Evolutionary conservation across 495 filamentous ascomycete genomes (phyloP).

Genomic region (Hypoxylon intermedium): DNA sequence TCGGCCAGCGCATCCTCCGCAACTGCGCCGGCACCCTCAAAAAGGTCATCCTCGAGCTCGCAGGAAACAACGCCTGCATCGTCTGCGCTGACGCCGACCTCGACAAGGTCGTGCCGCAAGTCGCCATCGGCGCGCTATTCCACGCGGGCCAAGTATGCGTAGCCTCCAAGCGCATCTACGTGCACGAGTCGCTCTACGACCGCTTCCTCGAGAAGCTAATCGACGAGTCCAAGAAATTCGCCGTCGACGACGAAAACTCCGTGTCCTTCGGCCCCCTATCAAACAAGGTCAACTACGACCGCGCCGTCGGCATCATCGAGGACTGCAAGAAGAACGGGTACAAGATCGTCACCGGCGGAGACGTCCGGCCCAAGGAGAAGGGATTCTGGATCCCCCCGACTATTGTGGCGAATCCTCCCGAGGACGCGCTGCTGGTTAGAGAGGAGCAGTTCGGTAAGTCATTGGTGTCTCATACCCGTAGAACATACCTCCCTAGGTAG

Average conservation of each 20-base stretch:
- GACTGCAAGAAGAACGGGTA: constrained; percentile 54
- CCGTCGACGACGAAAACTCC: constrained; percentile 52
- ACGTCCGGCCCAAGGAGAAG: constrained; percentile 41
- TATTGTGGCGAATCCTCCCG: constrained; percentile 58
- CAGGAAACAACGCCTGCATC: constrained; percentile 74
- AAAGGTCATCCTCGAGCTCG: constrained; percentile 57
- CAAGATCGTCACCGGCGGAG: constrained; percentile 51
- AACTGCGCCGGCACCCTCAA: constrained; percentile 68
- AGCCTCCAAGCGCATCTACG: constrained; percentile 68
- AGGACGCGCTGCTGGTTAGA: constrained; percentile 50
- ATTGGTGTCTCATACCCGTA: neutral
- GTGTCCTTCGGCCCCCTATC: constrained; percentile 62
- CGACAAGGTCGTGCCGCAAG: constrained; percentile 59
- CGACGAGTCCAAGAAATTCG: constrained; percentile 60
- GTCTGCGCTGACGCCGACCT: constrained; percentile 72
- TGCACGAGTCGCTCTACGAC: constrained; percentile 72
- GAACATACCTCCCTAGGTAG: neutral
- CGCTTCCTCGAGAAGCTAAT: constrained; percentile 63
- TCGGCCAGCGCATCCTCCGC: constrained; percentile 69
- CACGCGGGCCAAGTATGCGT: constrained; percentile 66
- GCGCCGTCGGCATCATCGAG: constrained; percentile 56
- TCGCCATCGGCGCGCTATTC: constrained; percentile 62
- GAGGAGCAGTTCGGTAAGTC: constrained; percentile 60
- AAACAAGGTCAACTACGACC: constrained; percentile 65
- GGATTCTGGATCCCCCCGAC: constrained; percentile 58